phyloP scores from a whole-genome alignment of 257 asterid species.

The Solanum raphanifolium region DNA sequence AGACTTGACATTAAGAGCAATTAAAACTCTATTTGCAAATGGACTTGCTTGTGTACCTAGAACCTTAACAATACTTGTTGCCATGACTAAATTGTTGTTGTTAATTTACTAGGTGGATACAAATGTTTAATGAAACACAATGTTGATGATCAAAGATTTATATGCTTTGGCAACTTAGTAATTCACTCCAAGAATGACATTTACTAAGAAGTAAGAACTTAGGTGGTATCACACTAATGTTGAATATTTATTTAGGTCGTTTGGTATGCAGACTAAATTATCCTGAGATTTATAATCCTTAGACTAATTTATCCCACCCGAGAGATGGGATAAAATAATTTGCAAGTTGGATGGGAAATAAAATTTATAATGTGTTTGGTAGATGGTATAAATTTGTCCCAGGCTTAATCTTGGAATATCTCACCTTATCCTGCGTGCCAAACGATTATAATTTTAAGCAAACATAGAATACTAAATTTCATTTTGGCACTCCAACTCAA shows the following conservation, averaged over 20 bases:
- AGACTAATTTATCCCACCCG: not conserved
- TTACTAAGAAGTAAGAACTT: not conserved
- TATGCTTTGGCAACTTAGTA: not conserved
- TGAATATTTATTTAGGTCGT: not conserved
- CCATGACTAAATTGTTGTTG: constrained; percentile 4
- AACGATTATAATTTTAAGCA: not conserved
- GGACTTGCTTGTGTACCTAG: constrained; percentile 18
- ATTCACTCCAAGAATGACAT: not conserved
- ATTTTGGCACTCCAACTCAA: too few species aligned
- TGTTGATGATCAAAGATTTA: not conserved
- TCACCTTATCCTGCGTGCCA: not conserved
- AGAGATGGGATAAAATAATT: not conserved
- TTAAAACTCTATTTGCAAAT: constrained; percentile 3
- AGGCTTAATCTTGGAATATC: not conserved
- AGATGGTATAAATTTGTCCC: not conserved
- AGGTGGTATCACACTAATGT: not conserved
- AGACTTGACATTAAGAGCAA: constrained; percentile 14
- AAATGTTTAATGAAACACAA: not conserved
- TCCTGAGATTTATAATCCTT: not conserved
- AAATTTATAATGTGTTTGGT: not conserved
- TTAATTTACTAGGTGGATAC: not conserved
- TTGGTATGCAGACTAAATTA: not conserved
- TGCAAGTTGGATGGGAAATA: not conserved
- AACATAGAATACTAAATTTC: not conserved
- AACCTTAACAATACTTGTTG: constrained; percentile 4